Evolutionary conservation across 1,139 yeast species (phyloP).

Genomic region (Hyphopichia wangnamkhiaoensis): DNA sequence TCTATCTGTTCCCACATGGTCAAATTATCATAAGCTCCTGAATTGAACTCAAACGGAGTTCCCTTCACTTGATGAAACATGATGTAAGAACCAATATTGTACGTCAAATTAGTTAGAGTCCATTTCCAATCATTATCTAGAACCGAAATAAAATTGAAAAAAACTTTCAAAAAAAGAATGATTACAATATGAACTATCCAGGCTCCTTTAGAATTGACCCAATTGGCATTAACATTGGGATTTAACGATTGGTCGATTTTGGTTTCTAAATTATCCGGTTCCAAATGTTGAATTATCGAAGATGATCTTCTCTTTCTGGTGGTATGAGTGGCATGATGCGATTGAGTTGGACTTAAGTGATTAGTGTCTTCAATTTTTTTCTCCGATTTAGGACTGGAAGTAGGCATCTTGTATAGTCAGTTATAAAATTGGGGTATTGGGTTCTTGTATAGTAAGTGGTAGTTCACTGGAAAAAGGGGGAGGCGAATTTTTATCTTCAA

Average conservation of each 20-base stretch:
- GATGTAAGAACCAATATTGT: slow-evolving; percentile 86
- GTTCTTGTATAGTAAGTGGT: too few relatives aligned
- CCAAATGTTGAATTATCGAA: slow-evolving; percentile 75
- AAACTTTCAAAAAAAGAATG: slow-evolving; percentile 67
- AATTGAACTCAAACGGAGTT: slow-evolving; percentile 93
- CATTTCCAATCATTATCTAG: slow-evolving; percentile 81
- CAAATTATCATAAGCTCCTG: slow-evolving; percentile 92
- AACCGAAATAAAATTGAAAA: slow-evolving; percentile 74
- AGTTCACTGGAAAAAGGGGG: too few relatives aligned
- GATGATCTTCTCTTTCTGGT: slow-evolving; percentile 51
- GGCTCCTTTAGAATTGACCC: slow-evolving; percentile 96
- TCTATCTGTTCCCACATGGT: slow-evolving; percentile 99
- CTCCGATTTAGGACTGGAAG: not conserved
- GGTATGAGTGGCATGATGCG: slow-evolving; percentile 27
- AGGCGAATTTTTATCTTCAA: too few relatives aligned
- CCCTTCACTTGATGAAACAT: slow-evolving; percentile 98
- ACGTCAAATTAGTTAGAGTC: slow-evolving; percentile 90
- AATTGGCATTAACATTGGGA: slow-evolving; percentile 89
- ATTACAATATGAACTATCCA: slow-evolving; percentile 92
- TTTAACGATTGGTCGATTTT: slow-evolving; percentile 87
- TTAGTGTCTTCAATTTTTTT: not conserved
- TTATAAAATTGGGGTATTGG: not conserved
- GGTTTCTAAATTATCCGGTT: slow-evolving; percentile 90
- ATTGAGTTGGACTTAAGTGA: slow-evolving; percentile 21
- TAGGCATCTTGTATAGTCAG: not conserved